phyloP scores from a whole-genome alignment of 2,329 filamentous ascomycete species.

The Sporothrix schenckii region DNA sequence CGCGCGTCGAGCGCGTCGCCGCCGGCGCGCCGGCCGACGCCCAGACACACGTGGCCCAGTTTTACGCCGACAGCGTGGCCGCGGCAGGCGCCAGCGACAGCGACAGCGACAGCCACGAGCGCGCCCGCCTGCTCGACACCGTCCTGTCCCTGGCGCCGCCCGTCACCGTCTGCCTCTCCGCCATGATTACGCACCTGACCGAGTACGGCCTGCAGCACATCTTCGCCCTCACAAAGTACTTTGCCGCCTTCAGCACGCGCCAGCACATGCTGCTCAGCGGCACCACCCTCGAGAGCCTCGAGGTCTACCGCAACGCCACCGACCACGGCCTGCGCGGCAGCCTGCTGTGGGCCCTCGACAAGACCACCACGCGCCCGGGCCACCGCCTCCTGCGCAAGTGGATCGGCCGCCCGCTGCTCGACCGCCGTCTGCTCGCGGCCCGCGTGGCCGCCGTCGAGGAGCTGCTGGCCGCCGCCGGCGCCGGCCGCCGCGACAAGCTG shows the following conservation, averaged over 20 bases:
- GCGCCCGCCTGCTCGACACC: constrained; percentile 74
- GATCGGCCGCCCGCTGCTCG: constrained; percentile 87
- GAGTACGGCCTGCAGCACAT: constrained; percentile 95
- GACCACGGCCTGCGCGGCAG: constrained; percentile 84
- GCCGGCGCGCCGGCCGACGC: constrained; percentile 80
- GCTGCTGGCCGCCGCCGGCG: constrained; percentile 69
- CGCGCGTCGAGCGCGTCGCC: constrained; percentile 77
- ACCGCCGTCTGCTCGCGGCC: constrained; percentile 72
- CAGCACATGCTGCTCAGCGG: constrained; percentile 97
- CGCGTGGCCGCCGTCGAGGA: constrained; percentile 86
- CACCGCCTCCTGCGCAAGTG: constrained; percentile 88
- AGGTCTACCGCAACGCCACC: constrained; percentile 94
- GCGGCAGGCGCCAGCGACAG: constrained; percentile 43
- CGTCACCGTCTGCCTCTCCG: constrained; percentile 88
- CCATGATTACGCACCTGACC: constrained; percentile 91
- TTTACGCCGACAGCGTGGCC: constrained; percentile 74
- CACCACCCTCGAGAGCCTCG: constrained; percentile 88
- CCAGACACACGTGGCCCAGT: constrained; percentile 85
- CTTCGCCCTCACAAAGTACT: constrained; percentile 95
- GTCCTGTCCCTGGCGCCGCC: constrained; percentile 82
- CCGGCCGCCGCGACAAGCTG: constrained; percentile 70
- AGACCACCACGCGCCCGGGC: constrained; percentile 87
- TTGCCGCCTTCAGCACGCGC: constrained; percentile 89
- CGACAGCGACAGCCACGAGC: constrained; percentile 45
- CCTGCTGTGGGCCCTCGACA: constrained; percentile 92